These are phyloP conservation scores for Ormosia emarginata DNA, from an alignment of 306 rosid genomes.

Conservation along the genomic window DNA sequence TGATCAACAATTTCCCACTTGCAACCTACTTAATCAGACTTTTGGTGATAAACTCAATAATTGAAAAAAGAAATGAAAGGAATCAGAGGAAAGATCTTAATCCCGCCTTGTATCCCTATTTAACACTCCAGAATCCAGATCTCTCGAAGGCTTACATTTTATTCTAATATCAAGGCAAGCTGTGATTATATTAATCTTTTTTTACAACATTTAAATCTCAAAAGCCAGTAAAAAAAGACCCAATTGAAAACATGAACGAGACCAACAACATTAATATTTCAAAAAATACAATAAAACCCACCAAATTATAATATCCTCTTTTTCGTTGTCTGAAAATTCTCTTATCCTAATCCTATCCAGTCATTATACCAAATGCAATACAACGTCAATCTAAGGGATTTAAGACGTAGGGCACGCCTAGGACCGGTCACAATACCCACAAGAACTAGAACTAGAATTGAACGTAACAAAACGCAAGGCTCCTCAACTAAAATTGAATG, in stretches of 20 bases:
- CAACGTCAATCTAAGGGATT: constrained; percentile 11
- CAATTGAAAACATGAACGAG: not conserved
- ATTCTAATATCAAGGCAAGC: not conserved
- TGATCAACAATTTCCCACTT: too few species aligned
- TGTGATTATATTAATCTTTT: not conserved
- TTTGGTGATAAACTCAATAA: too few species aligned
- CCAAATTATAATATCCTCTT: not conserved
- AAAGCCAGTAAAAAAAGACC: not conserved
- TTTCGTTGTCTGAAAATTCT: not conserved
- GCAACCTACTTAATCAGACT: too few species aligned
- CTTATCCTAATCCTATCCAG: constrained; percentile 7
- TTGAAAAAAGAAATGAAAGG: too few species aligned
- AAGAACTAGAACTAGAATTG: constrained; percentile 3
- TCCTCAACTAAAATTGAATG: constrained; percentile 19
- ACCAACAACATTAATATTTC: not conserved
- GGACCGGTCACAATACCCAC: not conserved
- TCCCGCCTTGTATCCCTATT: too few species aligned
- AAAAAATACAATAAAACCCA: not conserved
- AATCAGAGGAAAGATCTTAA: too few species aligned
- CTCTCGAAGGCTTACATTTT: not conserved
- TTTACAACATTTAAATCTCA: not conserved
- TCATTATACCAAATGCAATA: constrained; percentile 14
- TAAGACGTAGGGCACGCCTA: not conserved
- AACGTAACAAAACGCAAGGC: constrained; percentile 15
- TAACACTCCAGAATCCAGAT: too few species aligned